A percentile compares a stretch with the other conserved stretches of the same genome.
Evolutionary conservation across 2,329 filamentous ascomycete species (phyloP).

Genomic region (Cercospora citrullina): DNA sequence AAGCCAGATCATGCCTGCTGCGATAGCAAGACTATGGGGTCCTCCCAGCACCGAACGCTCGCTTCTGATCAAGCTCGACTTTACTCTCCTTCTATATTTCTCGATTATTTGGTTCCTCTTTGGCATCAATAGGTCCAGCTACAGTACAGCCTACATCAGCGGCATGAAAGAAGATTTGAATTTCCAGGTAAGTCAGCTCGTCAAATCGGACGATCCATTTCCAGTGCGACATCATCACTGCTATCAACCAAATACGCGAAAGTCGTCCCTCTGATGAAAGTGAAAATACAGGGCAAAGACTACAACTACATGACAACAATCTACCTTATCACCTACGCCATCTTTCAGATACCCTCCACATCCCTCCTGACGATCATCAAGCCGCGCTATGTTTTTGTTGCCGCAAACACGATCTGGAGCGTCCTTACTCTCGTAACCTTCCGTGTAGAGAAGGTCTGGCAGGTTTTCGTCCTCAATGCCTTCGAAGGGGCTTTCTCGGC

Average conservation of each 20-base stretch:
- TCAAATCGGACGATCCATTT: no score
- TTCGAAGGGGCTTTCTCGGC: conserved; percentile 50
- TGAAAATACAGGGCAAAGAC: conserved; percentile 17
- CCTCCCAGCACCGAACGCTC: conserved; percentile 19
- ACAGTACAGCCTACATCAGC: conserved; percentile 53
- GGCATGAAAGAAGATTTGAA: conserved; percentile 56
- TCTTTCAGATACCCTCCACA: conserved; percentile 49
- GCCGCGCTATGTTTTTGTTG: conserved; percentile 48
- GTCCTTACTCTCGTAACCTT: conserved; percentile 49
- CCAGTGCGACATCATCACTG: no score
- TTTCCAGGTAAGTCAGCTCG: conserved; percentile 40
- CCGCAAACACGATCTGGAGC: conserved; percentile 48
- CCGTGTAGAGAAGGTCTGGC: conserved; percentile 46
- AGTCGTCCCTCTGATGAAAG: no score
- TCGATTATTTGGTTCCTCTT: conserved; percentile 53
- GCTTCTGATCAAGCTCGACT: conserved; percentile 24
- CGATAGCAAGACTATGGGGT: conserved; percentile 18
- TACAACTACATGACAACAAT: conserved; percentile 28
- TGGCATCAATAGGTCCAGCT: conserved; percentile 48
- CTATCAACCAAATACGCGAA: no score
- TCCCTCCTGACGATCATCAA: conserved; percentile 42
- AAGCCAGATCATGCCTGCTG: not conserved
- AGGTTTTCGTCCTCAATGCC: conserved; percentile 48
- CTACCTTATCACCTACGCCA: conserved; percentile 45
- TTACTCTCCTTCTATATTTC: conserved; percentile 40